These are phyloP conservation scores for Colletotrichum agaves DNA, from an alignment of 2,329 filamentous ascomycete genomes.

Conservation along the genomic window DNA sequence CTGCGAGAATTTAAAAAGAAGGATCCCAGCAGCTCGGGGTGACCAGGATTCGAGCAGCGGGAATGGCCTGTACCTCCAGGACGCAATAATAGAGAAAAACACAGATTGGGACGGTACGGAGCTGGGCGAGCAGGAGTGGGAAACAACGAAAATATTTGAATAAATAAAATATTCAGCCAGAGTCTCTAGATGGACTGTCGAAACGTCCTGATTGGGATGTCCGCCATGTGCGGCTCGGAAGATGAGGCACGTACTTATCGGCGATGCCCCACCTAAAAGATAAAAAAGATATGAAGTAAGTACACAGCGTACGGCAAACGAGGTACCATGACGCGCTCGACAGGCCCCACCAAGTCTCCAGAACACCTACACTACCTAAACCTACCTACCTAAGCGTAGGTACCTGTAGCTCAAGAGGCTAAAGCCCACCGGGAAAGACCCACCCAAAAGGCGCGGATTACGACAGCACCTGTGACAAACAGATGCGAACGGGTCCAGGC, in stretches of 20 bases:
- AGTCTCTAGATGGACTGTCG: neutral
- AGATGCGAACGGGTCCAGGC: neutral
- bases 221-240: neutral
- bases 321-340: constrained; percentile 25
- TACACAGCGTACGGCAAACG: constrained; percentile 16
- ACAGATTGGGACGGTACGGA: constrained; percentile 20
- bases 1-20: constrained; percentile 22
- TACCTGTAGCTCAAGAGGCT: too few species aligned
- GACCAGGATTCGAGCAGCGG: constrained; percentile 12
- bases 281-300: constrained; percentile 12
- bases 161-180: neutral
- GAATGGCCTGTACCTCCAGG: neutral
- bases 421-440: neutral
- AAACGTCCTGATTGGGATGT: constrained; percentile 22
- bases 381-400: too few species aligned
- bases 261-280: neutral
- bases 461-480: neutral
- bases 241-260: neutral
- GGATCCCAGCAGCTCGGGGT: constrained; percentile 29
- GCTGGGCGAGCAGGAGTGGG: neutral
- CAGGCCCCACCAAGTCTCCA: constrained; percentile 27
- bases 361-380: constrained; percentile 24
- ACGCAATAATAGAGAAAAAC: neutral
- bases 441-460: neutral
- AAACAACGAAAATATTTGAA: neutral